These are phyloP conservation scores for Lablab purpureus DNA, from an alignment of 306 rosid species.

Conservation along the genomic window DNA sequence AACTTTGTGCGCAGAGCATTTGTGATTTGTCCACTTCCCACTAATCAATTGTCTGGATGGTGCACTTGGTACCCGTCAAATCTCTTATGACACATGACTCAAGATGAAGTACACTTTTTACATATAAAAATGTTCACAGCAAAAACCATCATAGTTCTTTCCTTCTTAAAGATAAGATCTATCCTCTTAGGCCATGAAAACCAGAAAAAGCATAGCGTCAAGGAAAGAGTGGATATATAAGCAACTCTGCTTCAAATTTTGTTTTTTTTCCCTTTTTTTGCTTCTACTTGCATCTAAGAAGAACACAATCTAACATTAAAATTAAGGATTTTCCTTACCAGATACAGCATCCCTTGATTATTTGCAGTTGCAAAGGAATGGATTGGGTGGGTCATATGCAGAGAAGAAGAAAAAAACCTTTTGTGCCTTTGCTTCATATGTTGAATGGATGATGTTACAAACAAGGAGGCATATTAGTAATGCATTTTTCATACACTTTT, in stretches of 20 bases:
- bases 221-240: not conserved
- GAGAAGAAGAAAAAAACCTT: constrained; percentile 13
- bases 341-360: too few species aligned
- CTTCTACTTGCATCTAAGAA: not conserved
- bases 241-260: not conserved
- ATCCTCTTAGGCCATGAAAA: constrained; percentile 19
- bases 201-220: not conserved
- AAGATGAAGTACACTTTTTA: not conserved
- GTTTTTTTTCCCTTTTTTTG: too few species aligned
- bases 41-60: constrained; percentile 31
- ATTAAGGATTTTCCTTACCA: too few species aligned
- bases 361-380: not conserved
- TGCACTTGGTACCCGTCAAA: constrained; percentile 34
- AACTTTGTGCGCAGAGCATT: constrained; percentile 35
- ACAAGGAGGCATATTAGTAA: too few species aligned
- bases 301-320: not conserved
- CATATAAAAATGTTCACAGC: not conserved
- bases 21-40: constrained; percentile 33
- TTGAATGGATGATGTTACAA: too few species aligned
- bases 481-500: too few species aligned
- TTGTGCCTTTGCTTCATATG: constrained; percentile 27
- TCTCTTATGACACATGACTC: constrained; percentile 26
- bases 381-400: constrained; percentile 36
- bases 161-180: constrained; percentile 11
- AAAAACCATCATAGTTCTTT: constrained; percentile 14